Conservation (phyloP, 352 stramenopile species). For the Paralagenidium karlingii region DNA sequence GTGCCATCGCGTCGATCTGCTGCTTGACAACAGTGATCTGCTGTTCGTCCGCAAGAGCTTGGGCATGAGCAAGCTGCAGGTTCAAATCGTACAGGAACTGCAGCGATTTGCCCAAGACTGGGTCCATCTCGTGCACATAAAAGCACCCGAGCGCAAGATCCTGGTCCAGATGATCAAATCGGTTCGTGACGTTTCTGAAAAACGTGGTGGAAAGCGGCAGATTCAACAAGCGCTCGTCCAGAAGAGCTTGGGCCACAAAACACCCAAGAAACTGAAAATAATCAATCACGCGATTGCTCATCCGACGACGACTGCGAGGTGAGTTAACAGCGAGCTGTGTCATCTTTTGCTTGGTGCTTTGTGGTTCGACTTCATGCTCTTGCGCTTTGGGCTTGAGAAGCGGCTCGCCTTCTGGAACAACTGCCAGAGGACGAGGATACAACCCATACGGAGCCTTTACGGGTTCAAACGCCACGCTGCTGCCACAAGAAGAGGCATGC, state of each 20-base stretch:
- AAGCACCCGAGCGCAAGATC: no score
- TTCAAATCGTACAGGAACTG: conserved; percentile 30
- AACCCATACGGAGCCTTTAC: conserved; percentile 41
- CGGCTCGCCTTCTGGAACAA: no score
- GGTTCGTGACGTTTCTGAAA: no score
- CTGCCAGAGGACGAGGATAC: no score
- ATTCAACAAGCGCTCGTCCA: conserved; percentile 77
- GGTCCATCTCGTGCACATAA: conserved; percentile 60
- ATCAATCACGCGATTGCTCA: conserved; percentile 16
- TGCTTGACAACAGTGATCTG: conserved; percentile 9
- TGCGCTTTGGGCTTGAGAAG: no score
- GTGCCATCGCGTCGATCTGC: conserved; percentile 45
- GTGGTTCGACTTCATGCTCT: neutral
- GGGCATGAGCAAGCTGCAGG: no score
- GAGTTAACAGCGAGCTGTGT: no score
- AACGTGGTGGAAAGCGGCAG: conserved; percentile 69
- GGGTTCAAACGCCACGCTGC: conserved; percentile 9
- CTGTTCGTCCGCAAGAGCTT: conserved; percentile 4
- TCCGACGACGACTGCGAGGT: no score
- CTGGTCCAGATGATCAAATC: no score
- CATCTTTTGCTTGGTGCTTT: conserved; percentile 7
- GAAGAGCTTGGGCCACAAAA: conserved; percentile 57
- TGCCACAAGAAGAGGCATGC: no score
- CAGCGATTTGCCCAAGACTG: conserved; percentile 50
- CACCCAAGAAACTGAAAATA: conserved; percentile 66